Evolutionary conservation across 176 grass and related monocot species (phyloP), one percentile per base, ranked within the genome.

Genomic region (Tillandsia fasciculata): DNA sequence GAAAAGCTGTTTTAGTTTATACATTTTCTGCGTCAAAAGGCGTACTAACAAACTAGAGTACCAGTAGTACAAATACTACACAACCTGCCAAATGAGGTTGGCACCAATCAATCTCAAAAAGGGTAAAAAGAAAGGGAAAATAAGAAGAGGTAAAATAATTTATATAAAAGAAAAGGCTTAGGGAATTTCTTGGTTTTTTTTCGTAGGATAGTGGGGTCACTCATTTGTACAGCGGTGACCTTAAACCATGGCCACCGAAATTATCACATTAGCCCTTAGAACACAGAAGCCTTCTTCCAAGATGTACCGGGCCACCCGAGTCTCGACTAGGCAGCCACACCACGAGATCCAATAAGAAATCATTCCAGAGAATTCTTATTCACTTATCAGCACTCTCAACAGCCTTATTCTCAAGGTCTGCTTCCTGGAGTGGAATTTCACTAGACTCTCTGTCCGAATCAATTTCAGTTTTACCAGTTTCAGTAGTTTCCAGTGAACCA

Each of bases 261-360:
- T 42, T 48, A 67, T 17, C 48, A 67, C 33, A 67, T 67, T 47
- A 20, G 65, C 65, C 33, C 29, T 67, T 67, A 67, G 7, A 61
- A 61, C 17, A 20, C 56, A 7, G 33, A 61, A 61, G 15, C 69
- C 52, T 29, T 33, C 69, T 56, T 42, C 52, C 51, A 58, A 53
- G 52, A 76, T 65, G 64, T 76, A 76, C 51, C 66, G 48, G 73
- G 64, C 27, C 54, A 42, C 73, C 54, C 11, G 9, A 54, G 24
- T 52, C 48, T 49, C 72, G 11, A 13, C n/a, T n/a, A 14, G 54
- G 4, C 17, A 49, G 14, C 56, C 48, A 5, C 53, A 50, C 29
- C 22, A 7, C 47, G 11, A 48, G 8, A 22, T 50, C 54, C 8
- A 18, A 49, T 3, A 3, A 24, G 51, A 47, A 15, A 13, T 53